Base-by-base conservation (phyloP, 257 asterid species). In the Solanum pennellii region DNA sequence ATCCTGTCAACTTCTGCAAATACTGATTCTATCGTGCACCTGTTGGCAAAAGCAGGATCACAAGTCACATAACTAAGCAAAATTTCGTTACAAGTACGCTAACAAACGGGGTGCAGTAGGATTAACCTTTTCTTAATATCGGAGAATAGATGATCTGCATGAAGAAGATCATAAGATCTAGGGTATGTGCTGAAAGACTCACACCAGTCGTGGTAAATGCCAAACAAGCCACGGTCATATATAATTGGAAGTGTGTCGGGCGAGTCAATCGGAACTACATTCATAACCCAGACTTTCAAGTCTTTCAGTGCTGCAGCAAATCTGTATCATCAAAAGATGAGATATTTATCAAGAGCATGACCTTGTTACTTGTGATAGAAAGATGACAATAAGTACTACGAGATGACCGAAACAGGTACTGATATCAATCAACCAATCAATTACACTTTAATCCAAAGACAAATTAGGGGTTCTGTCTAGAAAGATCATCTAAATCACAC, bases 121-220 rank as follows among this genome's bases (percentile, higher is more conserved):
- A 10, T 84, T 62, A 21, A 87, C 89, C 89, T 82, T 80, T 80
- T 60, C 83, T 80, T 87, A 7, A 87, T 82, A 31, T 87, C 39
- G 5, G 89, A 82, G 86, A 87, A 87, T 16, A 87, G 89, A 82
- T 87, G 83, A 82, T 82, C 89, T 1, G 89, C 89, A 18, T 87
- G 89, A 45, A 87, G 89, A 82, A 87, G 83, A 87, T 87, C 89
- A 13, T 87, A 87, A 5, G 89, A 82, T 87, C 86, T 87, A 5
- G 89, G 89, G 65, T 87, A 87, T 14, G 89, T 87, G 83, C 86
- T 87, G 82, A 87, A 87, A 20, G 89, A 82, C 82, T 87, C 89
- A 66, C 89, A 87, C 89, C 89, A 87, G 86, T 87, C 86, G 25
- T 87, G 89, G 44, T 87, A 87, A 20, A 87, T 87, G 21, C 89